Percentiles rank a stretch among this genome's conserved stretches.
These are phyloP conservation scores for Teunomyces cretensis DNA, from an alignment of 805 yeast genomes.

Conservation along the genomic window DNA sequence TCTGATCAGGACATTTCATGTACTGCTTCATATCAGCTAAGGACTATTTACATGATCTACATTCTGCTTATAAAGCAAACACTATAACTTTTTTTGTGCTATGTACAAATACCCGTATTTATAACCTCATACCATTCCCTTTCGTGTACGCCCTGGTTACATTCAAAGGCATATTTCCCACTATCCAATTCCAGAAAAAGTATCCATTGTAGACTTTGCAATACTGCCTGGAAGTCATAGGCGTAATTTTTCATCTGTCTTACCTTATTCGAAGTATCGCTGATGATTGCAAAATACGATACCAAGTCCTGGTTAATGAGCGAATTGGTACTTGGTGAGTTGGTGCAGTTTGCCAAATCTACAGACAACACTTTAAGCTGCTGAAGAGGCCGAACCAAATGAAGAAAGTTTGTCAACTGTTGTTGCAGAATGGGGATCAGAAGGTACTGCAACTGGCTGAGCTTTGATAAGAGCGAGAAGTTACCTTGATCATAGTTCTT, in stretches of 20 bases:
- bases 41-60: slow-evolving; percentile 36
- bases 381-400: not conserved
- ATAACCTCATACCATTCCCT: not conserved
- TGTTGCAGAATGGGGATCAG: slow-evolving; percentile 6
- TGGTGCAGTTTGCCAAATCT: slow-evolving; percentile 1
- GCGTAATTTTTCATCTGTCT: slow-evolving; percentile 5
- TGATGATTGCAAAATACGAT: not conserved
- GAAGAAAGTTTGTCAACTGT: slow-evolving; percentile 4
- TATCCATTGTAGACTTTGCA: not conserved
- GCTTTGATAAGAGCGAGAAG: not conserved
- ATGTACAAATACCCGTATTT: not conserved
- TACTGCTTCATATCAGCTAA: slow-evolving; percentile 12
- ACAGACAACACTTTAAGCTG: not conserved
- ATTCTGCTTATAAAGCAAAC: slow-evolving; percentile 5
- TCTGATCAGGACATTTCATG: slow-evolving; percentile 10
- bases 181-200: not conserved
- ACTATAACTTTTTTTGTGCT: not conserved
- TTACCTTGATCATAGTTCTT: not conserved
- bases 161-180: not conserved
- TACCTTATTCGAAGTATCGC: not conserved
- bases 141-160: not conserved
- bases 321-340: not conserved
- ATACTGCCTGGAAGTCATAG: not conserved
- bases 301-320: slow-evolving; percentile 2
- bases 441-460: slow-evolving; percentile 3